Conservation (phyloP, 2,329 filamentous ascomycete genomes). For the Cladosporium austrohemisphaericum region DNA sequence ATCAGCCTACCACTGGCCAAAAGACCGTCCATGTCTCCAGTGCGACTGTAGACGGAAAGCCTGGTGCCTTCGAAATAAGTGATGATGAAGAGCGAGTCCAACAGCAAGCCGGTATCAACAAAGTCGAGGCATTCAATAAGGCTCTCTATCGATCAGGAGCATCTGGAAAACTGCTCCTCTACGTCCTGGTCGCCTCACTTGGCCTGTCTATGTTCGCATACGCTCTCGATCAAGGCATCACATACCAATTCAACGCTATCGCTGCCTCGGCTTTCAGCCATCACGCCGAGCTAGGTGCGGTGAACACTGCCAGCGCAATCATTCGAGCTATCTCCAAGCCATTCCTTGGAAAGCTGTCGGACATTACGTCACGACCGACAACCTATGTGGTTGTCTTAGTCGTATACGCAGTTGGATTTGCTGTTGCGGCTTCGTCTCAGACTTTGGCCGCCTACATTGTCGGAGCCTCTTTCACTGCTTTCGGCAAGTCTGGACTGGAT, state of each 20-base stretch:
- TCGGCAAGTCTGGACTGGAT: conserved; percentile 31
- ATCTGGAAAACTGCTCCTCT: conserved; percentile 23
- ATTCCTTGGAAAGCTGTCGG: too few species aligned
- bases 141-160: conserved; percentile 25
- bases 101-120: conserved; percentile 18
- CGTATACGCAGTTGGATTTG: conserved; percentile 22
- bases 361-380: conserved; percentile 28
- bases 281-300: too few species aligned
- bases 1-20: background rate
- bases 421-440: background rate
- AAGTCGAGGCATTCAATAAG: conserved; percentile 30
- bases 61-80: background rate
- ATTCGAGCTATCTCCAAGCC: too few species aligned
- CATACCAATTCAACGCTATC: too few species aligned
- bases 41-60: background rate
- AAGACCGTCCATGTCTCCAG: background rate
- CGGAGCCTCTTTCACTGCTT: conserved; percentile 27
- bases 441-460: conserved; percentile 27
- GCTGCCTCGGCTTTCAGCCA: too few species aligned
- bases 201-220: conserved; percentile 32
- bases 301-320: too few species aligned
- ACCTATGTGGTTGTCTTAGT: conserved; percentile 39
- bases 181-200: conserved; percentile 24
- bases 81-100: background rate
- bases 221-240: too few species aligned